Conservation (phyloP, 176 grass and related monocot genomes). For the Hsuehochloa calcarea region DNA sequence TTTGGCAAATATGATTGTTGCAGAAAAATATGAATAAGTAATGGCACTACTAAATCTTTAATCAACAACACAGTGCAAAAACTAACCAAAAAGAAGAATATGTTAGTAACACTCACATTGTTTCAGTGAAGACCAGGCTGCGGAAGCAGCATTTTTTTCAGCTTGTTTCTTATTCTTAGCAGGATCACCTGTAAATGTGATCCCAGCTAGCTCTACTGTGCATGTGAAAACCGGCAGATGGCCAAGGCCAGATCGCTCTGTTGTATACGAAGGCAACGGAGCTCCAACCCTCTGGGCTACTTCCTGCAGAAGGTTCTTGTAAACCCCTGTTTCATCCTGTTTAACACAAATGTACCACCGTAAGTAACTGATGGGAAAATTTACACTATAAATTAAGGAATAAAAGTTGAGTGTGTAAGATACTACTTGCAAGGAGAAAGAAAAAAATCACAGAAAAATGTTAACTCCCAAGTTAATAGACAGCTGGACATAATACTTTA, state of each 20-base stretch:
- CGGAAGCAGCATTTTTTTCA: constrained; percentile 91
- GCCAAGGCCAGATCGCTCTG: constrained; percentile 78
- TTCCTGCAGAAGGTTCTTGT: constrained; percentile 96
- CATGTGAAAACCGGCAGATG: constrained; percentile 94
- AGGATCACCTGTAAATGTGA: constrained; percentile 76
- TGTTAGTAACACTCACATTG: constrained; percentile 56
- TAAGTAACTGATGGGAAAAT: constrained; percentile 3
- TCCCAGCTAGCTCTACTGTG: constrained; percentile 90
- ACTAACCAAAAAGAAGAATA: not conserved
- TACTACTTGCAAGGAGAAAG: constrained; percentile 14
- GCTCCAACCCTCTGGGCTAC: constrained; percentile 94
- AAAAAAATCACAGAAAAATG: constrained; percentile 16
- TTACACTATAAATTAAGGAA: not conserved
- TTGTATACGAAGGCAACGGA: constrained; percentile 79
- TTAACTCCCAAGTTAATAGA: not conserved
- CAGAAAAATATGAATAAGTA: not conserved
- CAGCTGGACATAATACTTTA: not conserved
- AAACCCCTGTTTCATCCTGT: constrained; percentile 98
- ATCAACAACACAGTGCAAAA: not conserved
- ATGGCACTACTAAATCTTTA: not conserved
- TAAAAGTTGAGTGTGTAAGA: not conserved
- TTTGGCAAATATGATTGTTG: not conserved
- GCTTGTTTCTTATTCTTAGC: constrained; percentile 98
- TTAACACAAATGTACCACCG: constrained; percentile 11
- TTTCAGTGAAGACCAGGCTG: constrained; percentile 87